Conservation (phyloP, 164 flowering plant genomes). For the Nymphaea colorata region DNA sequence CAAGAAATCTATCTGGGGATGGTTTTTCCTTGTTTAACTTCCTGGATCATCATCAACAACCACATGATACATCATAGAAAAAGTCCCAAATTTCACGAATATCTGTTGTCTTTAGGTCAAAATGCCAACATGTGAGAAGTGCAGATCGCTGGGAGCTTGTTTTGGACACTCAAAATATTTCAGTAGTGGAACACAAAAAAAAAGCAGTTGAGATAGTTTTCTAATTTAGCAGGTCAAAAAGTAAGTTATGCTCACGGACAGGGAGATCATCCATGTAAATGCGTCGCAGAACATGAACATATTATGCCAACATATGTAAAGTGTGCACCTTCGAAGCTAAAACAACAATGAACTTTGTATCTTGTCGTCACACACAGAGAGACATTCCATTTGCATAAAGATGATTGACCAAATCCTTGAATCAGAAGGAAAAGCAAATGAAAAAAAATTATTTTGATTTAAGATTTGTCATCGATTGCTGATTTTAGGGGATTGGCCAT, state of each 20-base stretch:
- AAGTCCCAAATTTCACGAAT: conserved; percentile 71
- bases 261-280: background rate
- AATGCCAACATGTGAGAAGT: conserved; percentile 71
- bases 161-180: too few relatives aligned
- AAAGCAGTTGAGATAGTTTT: too few relatives aligned
- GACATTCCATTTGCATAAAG: conserved; percentile 68
- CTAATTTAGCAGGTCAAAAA: too few relatives aligned
- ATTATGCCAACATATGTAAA: background rate
- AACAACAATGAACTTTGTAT: conserved; percentile 19
- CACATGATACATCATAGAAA: conserved; percentile 85
- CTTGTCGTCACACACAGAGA: conserved; percentile 91
- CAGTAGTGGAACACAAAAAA: too few relatives aligned
- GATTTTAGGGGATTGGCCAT: too few relatives aligned
- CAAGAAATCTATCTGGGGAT: conserved; percentile 77
- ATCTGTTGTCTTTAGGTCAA: conserved; percentile 69
- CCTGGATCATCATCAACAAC: conserved; percentile 97
- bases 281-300: background rate
- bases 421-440: conserved; percentile 38
- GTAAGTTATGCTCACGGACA: background rate
- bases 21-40: conserved; percentile 92
- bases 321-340: background rate
- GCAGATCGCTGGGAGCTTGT: conserved; percentile 11
- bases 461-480: too few relatives aligned
- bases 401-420: conserved; percentile 54
- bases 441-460: too few relatives aligned